phyloP scores from a whole-genome alignment of 345 rosid species.

The Pistacia integerrima region DNA sequence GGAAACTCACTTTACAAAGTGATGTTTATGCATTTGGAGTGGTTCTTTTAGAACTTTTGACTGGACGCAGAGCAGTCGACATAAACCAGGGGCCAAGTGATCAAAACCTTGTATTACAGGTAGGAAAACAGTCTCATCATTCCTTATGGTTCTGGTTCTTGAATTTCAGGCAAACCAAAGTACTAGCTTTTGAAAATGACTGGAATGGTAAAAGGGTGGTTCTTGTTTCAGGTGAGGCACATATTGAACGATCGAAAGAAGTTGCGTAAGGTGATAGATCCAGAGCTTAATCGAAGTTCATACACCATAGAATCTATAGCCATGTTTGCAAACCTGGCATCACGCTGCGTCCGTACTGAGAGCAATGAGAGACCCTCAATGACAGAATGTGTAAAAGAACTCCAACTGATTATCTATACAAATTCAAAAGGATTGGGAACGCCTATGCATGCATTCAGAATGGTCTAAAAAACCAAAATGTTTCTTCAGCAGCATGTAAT shows the following conservation, averaged over 20 bases:
- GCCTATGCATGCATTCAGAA: conserved; percentile 53
- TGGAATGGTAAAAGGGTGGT: conserved; percentile 19
- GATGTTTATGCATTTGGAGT: conserved; percentile 98
- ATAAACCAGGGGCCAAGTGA: conserved; percentile 80
- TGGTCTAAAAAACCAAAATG: conserved; percentile 37
- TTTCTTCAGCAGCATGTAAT: conserved; percentile 18
- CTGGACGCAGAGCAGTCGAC: conserved; percentile 96
- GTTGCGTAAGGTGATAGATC: conserved; percentile 77
- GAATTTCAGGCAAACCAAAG: conserved; percentile 16
- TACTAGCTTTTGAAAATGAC: not conserved
- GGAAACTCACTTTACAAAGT: conserved; percentile 92
- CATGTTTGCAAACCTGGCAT: conserved; percentile 91
- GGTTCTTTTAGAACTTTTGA: conserved; percentile 90
- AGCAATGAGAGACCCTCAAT: conserved; percentile 87
- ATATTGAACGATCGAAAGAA: conserved; percentile 80
- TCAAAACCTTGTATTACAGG: conserved; percentile 96
- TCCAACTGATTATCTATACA: conserved; percentile 65
- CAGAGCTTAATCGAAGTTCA: conserved; percentile 70
- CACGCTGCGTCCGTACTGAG: conserved; percentile 85
- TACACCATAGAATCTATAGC: conserved; percentile 78
- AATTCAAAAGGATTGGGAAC: conserved; percentile 72
- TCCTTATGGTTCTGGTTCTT: conserved; percentile 6
- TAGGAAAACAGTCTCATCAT: conserved; percentile 23
- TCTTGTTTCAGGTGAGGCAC: conserved; percentile 67
- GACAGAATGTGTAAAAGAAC: conserved; percentile 81